Evolutionary conservation across 352 stramenopile species (phyloP).

Genomic region (Phytopythium oedochilum): DNA sequence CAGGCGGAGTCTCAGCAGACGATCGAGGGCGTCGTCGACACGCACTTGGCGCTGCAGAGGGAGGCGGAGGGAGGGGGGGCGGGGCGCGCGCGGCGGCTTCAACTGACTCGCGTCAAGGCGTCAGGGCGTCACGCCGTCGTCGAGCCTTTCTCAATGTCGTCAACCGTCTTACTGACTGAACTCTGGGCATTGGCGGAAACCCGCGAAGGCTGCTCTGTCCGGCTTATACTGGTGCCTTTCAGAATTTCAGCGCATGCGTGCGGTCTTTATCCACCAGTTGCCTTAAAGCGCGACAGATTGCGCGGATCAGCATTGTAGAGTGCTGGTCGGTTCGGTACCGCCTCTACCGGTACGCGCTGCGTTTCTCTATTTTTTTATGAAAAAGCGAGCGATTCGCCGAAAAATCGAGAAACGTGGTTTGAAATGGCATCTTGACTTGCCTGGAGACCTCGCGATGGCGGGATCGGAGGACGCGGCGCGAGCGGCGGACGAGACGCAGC

Average conservation of each 20-base stretch:
- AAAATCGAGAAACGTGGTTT: slow-evolving; percentile 1
- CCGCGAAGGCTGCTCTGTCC: background rate
- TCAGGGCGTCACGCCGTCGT: background rate
- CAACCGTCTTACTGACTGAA: too few species aligned
- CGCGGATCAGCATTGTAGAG: background rate
- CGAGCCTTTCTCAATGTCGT: background rate
- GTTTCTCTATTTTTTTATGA: slow-evolving; percentile 1
- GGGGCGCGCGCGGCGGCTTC: background rate
- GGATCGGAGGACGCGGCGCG: background rate
- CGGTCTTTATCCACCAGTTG: too few species aligned
- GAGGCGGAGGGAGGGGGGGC: background rate
- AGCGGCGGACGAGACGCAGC: background rate
- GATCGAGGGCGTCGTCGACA: background rate
- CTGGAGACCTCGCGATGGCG: background rate
- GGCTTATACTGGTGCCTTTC: too few species aligned
- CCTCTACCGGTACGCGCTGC: too few species aligned
- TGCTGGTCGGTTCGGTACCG: background rate
- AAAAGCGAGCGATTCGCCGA: background rate
- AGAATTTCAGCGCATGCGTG: too few species aligned
- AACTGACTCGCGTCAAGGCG: background rate
- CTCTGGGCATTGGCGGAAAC: too few species aligned
- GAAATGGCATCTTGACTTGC: background rate
- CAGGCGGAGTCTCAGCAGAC: background rate
- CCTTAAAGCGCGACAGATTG: too few species aligned
- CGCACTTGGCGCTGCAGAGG: background rate